phyloP scores from a whole-genome alignment of 2,329 filamentous ascomycete species.

The Leptographium lundbergii region DNA sequence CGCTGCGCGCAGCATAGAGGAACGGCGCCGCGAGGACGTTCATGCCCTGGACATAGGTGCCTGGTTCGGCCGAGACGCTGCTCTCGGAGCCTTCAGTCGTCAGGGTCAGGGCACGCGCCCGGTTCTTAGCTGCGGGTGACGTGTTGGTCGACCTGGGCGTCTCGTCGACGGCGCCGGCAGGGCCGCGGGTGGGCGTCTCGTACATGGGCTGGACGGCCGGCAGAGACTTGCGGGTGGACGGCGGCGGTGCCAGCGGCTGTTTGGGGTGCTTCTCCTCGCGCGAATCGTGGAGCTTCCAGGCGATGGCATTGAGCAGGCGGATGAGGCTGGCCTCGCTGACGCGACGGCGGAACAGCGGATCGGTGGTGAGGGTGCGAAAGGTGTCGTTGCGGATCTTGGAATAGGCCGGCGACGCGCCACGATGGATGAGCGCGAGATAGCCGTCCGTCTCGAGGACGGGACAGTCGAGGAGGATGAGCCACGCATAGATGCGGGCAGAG shows the following conservation, averaged over 20 bases:
- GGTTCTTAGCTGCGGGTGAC: constrained; percentile 33
- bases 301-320: constrained; percentile 84
- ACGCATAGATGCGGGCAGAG: constrained; percentile 84
- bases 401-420: constrained; percentile 87
- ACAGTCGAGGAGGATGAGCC: constrained; percentile 85
- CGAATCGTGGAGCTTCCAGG: constrained; percentile 83
- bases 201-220: neutral
- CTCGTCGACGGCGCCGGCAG: constrained; percentile 3
- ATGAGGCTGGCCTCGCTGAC: constrained; percentile 94
- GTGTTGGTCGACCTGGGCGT: constrained; percentile 21
- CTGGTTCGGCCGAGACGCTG: constrained; percentile 47
- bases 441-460: constrained; percentile 73
- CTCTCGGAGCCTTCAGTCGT: constrained; percentile 53
- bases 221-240: constrained; percentile 13
- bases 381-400: constrained; percentile 98
- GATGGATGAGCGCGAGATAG: constrained; percentile 82
- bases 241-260: neutral
- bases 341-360: constrained; percentile 89
- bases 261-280: constrained; percentile 30
- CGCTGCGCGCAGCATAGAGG: constrained; percentile 84
- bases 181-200: neutral
- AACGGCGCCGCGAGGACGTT: constrained; percentile 95
- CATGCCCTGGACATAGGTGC: constrained; percentile 97
- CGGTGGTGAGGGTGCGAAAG: constrained; percentile 89
- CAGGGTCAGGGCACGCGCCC: constrained; percentile 44